Conservation (phyloP, 2,329 filamentous ascomycete genomes). For the Chaetothyriales sp. region DNA sequence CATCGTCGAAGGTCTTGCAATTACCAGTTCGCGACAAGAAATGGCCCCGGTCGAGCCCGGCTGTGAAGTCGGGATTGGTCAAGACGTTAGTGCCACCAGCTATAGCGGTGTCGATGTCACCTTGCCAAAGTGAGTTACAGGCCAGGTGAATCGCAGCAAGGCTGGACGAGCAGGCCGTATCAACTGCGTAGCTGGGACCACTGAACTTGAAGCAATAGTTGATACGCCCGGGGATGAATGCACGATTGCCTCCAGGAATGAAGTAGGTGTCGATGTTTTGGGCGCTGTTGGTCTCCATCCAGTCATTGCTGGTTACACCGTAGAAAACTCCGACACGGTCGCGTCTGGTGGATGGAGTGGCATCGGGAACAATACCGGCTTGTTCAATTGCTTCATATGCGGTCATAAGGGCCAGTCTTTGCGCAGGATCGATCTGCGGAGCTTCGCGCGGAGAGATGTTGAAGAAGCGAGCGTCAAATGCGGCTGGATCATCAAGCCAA, state of each 20-base stretch:
- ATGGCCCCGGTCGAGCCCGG: slow-evolving; percentile 58
- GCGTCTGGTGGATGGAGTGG: slow-evolving; percentile 50
- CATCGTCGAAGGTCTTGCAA: slow-evolving; percentile 68
- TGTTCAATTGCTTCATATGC: slow-evolving; percentile 72
- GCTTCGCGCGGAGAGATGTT: slow-evolving; percentile 76
- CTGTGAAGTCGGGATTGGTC: slow-evolving; percentile 68
- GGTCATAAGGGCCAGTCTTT: slow-evolving; percentile 58
- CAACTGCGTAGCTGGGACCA: slow-evolving; percentile 56
- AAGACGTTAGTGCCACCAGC: slow-evolving; percentile 64
- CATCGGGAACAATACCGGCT: slow-evolving; percentile 60
- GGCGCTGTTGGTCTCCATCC: slow-evolving; percentile 57
- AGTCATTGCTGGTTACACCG: slow-evolving; percentile 61
- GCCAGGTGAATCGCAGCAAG: slow-evolving; percentile 56
- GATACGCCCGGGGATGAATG: slow-evolving; percentile 48
- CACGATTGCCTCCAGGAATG: slow-evolving; percentile 47
- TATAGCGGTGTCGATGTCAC: slow-evolving; percentile 67
- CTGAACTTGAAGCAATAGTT: slow-evolving; percentile 66
- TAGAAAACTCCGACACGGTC: slow-evolving; percentile 58
- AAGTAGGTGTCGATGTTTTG: slow-evolving; percentile 58
- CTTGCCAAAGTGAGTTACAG: slow-evolving; percentile 57
- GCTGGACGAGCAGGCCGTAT: slow-evolving; percentile 66
- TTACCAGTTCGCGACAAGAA: slow-evolving; percentile 63
- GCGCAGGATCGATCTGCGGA: slow-evolving; percentile 66
- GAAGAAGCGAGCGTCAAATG: slow-evolving; percentile 70
- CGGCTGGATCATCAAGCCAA: slow-evolving; percentile 58